These are phyloP conservation scores for Purshia tridentata DNA, from an alignment of 306 rosid genomes.

Conservation along the genomic window DNA sequence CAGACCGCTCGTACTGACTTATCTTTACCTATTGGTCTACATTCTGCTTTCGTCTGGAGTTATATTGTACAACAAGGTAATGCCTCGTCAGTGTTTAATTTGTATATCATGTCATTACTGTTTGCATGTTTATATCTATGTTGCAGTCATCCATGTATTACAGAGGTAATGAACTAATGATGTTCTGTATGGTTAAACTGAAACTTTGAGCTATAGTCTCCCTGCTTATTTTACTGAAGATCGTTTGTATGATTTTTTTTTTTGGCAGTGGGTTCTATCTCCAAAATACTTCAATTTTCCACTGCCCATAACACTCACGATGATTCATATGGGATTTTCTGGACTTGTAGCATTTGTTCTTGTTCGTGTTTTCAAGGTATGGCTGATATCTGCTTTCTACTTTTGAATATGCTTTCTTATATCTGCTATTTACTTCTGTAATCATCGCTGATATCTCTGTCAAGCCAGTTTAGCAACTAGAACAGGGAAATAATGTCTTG, in stretches of 20 bases:
- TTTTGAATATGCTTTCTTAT: background rate
- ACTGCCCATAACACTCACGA: conserved; percentile 85
- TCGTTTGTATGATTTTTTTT: conserved; percentile 5
- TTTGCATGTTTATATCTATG: background rate
- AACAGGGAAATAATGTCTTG: background rate
- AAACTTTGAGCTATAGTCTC: background rate
- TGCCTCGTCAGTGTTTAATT: background rate
- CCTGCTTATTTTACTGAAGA: background rate
- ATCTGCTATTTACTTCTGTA: background rate
- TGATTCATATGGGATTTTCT: conserved; percentile 98
- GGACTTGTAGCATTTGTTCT: conserved; percentile 86
- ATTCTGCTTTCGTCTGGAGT: conserved; percentile 90
- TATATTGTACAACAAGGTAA: conserved; percentile 93
- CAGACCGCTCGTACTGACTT: conserved; percentile 76
- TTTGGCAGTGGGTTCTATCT: conserved; percentile 93
- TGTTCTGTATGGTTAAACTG: background rate
- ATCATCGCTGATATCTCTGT: background rate
- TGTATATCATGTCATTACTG: background rate
- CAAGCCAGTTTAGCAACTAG: background rate
- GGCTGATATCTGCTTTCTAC: background rate
- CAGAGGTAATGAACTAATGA: background rate
- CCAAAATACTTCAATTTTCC: conserved; percentile 92
- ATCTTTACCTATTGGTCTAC: conserved; percentile 73
- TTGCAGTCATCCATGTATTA: background rate
- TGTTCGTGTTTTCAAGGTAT: conserved; percentile 91